Base-by-base conservation (phyloP, 805 yeast species). In the Ogataea saltuana region DNA sequence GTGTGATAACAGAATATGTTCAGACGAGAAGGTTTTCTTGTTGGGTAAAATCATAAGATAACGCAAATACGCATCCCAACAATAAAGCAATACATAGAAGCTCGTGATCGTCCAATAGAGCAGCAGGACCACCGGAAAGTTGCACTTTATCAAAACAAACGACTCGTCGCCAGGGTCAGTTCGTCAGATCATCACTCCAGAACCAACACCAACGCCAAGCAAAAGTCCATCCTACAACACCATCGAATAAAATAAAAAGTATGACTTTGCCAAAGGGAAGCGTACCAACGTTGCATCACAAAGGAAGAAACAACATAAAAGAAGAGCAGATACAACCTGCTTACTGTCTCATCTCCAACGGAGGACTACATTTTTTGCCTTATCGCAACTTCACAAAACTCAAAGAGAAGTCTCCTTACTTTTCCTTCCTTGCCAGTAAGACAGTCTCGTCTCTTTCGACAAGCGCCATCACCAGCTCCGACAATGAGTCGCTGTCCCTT, bases 291-390 rank as follows among this genome's bases (percentile, higher is more conserved):
- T n/a, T 17, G 6, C 10, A 10, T 13, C 10, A 13, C 28, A 25
- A 10, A 11, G 10, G 18, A 29, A 10, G 12, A 11, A 11, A 11
- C 8, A 29, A 13, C 13, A 13, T 13, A 17, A 5, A 13, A 12
- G 32, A 17, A 6, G 29, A 33, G 18, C 29, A 18, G 15, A 21
- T 18, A 10, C 23, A 36, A n/a, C 31, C 31, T 2, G 49, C 56
- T 1, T 60, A 57, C 45, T 60, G 65, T 46, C 46, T 60, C 10
- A 50, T 60, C 18, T 60, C 64, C 1, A 53, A 49, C 22, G 65
- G 65, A 16, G 57, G 53, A 22, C 44, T 60, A 17, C 59, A 59
- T 31, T 55, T 60, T 33, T 38, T 60, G 6, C 65, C 65, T 6
- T 48, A 55, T 25, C 42, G 25, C n/a, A 21, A 22, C 23, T 46